Conservation (phyloP, 1,139 yeast species). For the Taphrina deformans region DNA sequence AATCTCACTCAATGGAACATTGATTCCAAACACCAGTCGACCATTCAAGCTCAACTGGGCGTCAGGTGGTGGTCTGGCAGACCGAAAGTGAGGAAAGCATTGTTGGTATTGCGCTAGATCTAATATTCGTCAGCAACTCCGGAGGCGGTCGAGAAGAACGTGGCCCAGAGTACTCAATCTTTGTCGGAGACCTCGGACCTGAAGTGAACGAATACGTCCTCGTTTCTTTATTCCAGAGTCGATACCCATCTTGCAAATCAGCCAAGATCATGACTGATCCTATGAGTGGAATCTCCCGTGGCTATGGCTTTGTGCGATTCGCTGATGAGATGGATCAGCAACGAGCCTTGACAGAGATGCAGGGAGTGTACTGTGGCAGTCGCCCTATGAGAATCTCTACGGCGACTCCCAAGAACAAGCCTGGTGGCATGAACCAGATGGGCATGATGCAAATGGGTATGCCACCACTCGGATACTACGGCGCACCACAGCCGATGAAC, state of each 20-base stretch:
- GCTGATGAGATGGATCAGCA: constrained; percentile 68
- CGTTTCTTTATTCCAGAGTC: constrained; percentile 65
- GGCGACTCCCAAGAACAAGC: constrained; percentile 65
- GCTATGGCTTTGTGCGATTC: constrained; percentile 91
- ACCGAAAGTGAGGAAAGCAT: constrained; percentile 37
- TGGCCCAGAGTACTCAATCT: constrained; percentile 65
- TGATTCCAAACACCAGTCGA: constrained; percentile 63
- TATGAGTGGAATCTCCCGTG: constrained; percentile 70
- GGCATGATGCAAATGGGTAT: constrained; percentile 43
- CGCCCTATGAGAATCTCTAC: constrained; percentile 75
- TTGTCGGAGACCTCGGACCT: constrained; percentile 81
- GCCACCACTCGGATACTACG: constrained; percentile 45
- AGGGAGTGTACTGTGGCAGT: constrained; percentile 71
- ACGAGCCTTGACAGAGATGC: constrained; percentile 77
- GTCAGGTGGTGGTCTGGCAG: constrained; percentile 61
- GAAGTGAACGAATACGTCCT: constrained; percentile 68
- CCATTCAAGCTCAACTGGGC: constrained; percentile 83
- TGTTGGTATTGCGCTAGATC: neutral
- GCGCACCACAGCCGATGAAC: constrained; percentile 49
- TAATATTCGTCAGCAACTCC: neutral
- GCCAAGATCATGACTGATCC: constrained; percentile 87
- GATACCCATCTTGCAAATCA: constrained; percentile 73
- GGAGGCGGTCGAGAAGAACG: constrained; percentile 43
- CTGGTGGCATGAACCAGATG: constrained; percentile 40
- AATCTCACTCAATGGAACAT: constrained; percentile 61